phyloP scores from a whole-genome alignment of 2,329 filamentous ascomycete species.

The Tolypocladium ovalisporum region DNA sequence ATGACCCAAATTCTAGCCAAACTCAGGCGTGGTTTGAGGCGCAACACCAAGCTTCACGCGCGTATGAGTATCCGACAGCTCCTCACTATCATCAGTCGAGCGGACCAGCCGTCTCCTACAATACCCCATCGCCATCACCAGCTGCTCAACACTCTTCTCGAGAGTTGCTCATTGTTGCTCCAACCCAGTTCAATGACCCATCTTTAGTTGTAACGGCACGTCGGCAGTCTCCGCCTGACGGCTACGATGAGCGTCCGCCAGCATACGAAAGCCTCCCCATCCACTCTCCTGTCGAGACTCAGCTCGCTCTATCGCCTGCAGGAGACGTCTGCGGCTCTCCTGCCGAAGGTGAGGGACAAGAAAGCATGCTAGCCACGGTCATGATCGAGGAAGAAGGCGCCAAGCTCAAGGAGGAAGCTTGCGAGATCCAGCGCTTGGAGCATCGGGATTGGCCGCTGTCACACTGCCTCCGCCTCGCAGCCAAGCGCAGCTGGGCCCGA shows the following conservation, averaged over 20 bases:
- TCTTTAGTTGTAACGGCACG: background rate
- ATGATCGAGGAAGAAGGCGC: background rate
- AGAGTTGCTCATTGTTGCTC: background rate
- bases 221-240: background rate
- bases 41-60: background rate
- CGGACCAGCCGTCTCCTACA: background rate
- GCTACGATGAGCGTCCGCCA: background rate
- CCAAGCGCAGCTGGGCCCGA: constrained; percentile 1
- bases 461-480: constrained; percentile 1
- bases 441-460: constrained; percentile 5
- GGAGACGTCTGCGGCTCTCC: background rate
- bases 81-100: background rate
- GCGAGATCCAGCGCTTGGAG: constrained; percentile 1
- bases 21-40: background rate
- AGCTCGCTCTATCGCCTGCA: background rate
- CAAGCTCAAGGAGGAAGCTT: background rate
- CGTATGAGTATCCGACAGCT: background rate
- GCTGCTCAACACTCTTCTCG: background rate
- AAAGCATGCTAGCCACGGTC: background rate
- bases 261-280: background rate
- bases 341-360: background rate
- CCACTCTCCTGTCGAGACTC: background rate
- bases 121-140: background rate
- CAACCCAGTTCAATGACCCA: background rate
- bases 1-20: background rate